A percentile compares a stretch with the other conserved stretches of the same genome.
phyloP scores from a whole-genome alignment of 2,329 filamentous ascomycete species.

The Pseudogymnoascus destructans region DNA sequence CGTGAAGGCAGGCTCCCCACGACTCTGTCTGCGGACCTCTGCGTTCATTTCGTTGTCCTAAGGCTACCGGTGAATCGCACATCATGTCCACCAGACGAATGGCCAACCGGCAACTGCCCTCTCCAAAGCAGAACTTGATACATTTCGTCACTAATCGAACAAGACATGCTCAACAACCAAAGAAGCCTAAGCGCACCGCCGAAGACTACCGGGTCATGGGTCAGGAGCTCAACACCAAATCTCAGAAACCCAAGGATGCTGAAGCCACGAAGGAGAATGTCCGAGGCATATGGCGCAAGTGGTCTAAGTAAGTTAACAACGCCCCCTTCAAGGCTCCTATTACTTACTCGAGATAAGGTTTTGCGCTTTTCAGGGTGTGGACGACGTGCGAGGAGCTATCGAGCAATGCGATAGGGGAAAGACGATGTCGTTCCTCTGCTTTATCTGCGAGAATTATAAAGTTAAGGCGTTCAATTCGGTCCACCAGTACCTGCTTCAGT shows the following conservation, averaged over 20 bases:
- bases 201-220: not conserved
- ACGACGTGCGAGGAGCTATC: not conserved
- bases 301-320: not conserved
- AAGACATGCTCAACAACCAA: too few species aligned
- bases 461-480: conserved; percentile 15
- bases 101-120: too few species aligned
- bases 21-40: too few species aligned
- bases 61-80: too few species aligned
- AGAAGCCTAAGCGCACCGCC: too few species aligned
- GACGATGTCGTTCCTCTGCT: conserved; percentile 8
- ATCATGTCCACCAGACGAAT: too few species aligned
- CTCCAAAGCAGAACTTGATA: too few species aligned
- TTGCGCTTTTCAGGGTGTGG: not conserved
- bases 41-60: too few species aligned
- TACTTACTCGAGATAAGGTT: not conserved
- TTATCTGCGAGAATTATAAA: not conserved
- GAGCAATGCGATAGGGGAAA: not conserved
- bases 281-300: not conserved
- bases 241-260: not conserved
- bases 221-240: not conserved
- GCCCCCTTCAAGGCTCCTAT: not conserved
- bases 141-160: too few species aligned
- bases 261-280: not conserved
- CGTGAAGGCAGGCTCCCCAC: too few species aligned
- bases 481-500: too few species aligned